Base-by-base conservation (phyloP, 805 yeast species). In the Cyberlindnera japonica region DNA sequence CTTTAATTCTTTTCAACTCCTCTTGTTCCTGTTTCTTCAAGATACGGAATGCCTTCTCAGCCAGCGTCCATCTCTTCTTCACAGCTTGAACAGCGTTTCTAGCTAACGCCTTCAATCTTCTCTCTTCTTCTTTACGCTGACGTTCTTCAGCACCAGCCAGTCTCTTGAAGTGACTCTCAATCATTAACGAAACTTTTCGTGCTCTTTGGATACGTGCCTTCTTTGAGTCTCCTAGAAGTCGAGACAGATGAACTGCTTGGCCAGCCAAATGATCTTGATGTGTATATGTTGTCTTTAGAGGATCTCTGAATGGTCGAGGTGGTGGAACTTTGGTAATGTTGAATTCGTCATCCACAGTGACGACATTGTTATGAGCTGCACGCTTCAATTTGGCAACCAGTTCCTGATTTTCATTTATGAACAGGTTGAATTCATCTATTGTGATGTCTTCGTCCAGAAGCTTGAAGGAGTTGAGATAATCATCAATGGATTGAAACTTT, bases 101-200 rank as follows among this genome's bases (percentile, higher is more conserved):
- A n/a, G 96, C 95, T 24, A 91, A 60, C 44, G 74, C 76, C 42
- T 73, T 68, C 43, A 83, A 69, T 38, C 79, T 77, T 51, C 77
- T 83, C 51, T 89, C 95, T 51, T 80, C 77, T 43, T 84, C 95
- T 49, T 81, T 81, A 17, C 74, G 73, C 43, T 79, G 76, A 43
- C 95, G 75, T 50, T 91, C 98, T 49, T 85, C 87, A 32, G 95
- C 95, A 43, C 95, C 96, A 1, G 83, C 79, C 35, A 85, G 73
- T 58, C 90, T 81, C 51, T 83, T 84, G 68, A 88, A 91, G 65
- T 93, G 90, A 35, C 72, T 78, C 46, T 91, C 97, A 16, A 93
- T 68, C 85, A 88, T 84, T 33, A 71, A 79, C 0, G 96, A 82
- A 6, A 89, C 74, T 48, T 78, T 84, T 52, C 79, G 76, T 2